Percentiles rank a stretch among this genome's conserved stretches.
phyloP scores from a whole-genome alignment of 768 basidiomycete genomes.

The Agrocybe chaxingu region DNA sequence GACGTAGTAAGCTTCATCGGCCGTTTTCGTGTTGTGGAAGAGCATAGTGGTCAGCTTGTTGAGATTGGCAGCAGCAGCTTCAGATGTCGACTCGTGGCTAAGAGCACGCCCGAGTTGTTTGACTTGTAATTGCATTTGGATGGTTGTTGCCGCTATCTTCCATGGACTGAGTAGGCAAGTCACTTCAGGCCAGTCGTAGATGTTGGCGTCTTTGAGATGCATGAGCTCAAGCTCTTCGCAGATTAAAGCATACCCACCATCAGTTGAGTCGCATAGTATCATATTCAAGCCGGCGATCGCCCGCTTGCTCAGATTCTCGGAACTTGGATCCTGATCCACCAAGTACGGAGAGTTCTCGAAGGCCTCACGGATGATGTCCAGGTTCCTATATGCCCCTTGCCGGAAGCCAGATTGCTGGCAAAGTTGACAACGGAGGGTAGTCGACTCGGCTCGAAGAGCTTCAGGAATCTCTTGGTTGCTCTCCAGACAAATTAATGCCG shows the following conservation, averaged over 20 bases:
- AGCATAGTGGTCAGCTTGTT: slow-evolving; percentile 65
- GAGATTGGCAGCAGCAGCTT: slow-evolving; percentile 57
- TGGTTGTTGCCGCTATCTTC: slow-evolving; percentile 79
- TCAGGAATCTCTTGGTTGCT: slow-evolving; percentile 51
- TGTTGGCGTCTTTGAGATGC: slow-evolving; percentile 36
- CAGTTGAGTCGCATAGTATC: slow-evolving; percentile 62
- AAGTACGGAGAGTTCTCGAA: slow-evolving; percentile 63
- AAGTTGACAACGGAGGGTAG: slow-evolving; percentile 51
- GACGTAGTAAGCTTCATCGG: slow-evolving; percentile 79
- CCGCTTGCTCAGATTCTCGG: slow-evolving; percentile 53
- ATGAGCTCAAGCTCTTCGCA: neutral
- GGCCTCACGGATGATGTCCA: slow-evolving; percentile 64
- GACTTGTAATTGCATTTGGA: slow-evolving; percentile 73
- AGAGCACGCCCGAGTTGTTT: slow-evolving; percentile 72
- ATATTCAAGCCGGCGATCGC: slow-evolving; percentile 65
- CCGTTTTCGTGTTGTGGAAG: slow-evolving; percentile 70
- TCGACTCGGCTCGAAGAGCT: slow-evolving; percentile 45
- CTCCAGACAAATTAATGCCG: slow-evolving; percentile 70
- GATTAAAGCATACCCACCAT: slow-evolving; percentile 36
- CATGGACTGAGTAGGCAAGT: slow-evolving; percentile 75
- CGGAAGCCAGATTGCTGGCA: slow-evolving; percentile 69
- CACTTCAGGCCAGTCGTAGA: slow-evolving; percentile 58
- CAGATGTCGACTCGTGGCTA: slow-evolving; percentile 49
- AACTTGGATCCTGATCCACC: slow-evolving; percentile 32
- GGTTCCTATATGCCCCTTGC: slow-evolving; percentile 70